Evolutionary conservation across 306 rosid species (phyloP).

Genomic region (Lupinus albus): DNA sequence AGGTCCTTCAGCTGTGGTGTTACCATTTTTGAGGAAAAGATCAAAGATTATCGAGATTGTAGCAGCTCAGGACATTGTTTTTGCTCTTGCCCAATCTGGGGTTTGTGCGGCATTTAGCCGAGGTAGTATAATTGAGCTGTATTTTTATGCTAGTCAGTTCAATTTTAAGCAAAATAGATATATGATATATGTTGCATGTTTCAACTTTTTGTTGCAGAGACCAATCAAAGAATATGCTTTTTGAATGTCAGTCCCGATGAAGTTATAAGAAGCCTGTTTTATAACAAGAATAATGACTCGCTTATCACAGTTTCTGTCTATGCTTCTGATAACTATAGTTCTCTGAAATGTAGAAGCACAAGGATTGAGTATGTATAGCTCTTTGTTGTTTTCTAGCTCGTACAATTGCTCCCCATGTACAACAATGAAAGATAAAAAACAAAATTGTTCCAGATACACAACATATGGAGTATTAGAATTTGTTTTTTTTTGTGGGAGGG

Average conservation of each 20-base stretch:
- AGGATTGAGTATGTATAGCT: slow-evolving; percentile 83
- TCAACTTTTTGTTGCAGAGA: slow-evolving; percentile 67
- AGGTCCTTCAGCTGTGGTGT: slow-evolving; percentile 55
- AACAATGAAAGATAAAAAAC: background rate
- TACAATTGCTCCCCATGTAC: background rate
- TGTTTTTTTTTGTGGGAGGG: too few relatives aligned
- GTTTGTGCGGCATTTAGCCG: slow-evolving; percentile 70
- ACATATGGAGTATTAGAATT: background rate
- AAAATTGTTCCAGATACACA: background rate
- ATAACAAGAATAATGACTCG: slow-evolving; percentile 94
- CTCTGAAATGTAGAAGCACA: slow-evolving; percentile 97
- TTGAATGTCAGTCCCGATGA: slow-evolving; percentile 96
- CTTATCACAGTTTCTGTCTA: slow-evolving; percentile 98
- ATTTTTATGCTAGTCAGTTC: slow-evolving; percentile 3
- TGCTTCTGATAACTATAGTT: slow-evolving; percentile 97
- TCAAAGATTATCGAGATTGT: slow-evolving; percentile 66
- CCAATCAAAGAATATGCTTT: slow-evolving; percentile 92
- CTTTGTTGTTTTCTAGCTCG: slow-evolving; percentile 10
- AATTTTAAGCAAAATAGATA: slow-evolving; percentile 31
- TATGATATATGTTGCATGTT: slow-evolving; percentile 19
- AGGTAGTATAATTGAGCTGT: slow-evolving; percentile 42
- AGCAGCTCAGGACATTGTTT: slow-evolving; percentile 65
- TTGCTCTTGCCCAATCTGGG: slow-evolving; percentile 73
- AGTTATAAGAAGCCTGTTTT: slow-evolving; percentile 95
- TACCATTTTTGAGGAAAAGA: slow-evolving; percentile 60